Percentiles rank a stretch among this genome's conserved stretches.
Evolutionary conservation across 371 early-diverging fungal species (phyloP).

Genomic region (Lichtheimia ornata): DNA sequence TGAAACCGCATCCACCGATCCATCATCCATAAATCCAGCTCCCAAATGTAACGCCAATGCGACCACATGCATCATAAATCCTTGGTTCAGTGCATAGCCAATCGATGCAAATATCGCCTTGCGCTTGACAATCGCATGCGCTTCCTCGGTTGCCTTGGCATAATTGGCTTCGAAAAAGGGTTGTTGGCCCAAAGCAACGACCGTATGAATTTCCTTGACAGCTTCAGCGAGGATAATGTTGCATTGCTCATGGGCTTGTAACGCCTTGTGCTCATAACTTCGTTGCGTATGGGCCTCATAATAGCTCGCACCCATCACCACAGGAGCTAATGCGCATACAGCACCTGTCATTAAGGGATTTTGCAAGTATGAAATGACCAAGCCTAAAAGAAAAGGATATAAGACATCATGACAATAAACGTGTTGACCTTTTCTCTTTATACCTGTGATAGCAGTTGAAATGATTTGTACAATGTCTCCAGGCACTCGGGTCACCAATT

Average conservation of each 20-base stretch:
- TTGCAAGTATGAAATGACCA: conserved; percentile 33
- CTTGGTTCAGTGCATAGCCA: conserved; percentile 60
- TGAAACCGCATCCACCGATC: conserved; percentile 10
- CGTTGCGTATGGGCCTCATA: conserved; percentile 21
- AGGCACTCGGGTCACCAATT: conserved; percentile 63
- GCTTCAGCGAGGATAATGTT: conserved; percentile 74
- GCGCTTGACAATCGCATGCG: conserved; percentile 55
- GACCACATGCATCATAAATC: conserved; percentile 53
- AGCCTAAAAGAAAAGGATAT: neutral
- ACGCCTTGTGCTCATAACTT: conserved; percentile 48
- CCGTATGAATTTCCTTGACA: conserved; percentile 78
- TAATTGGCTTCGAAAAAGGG: conserved; percentile 56
- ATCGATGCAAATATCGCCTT: conserved; percentile 50
- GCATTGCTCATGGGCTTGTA: conserved; percentile 55
- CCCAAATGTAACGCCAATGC: conserved; percentile 50
- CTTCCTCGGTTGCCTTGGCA: conserved; percentile 41
- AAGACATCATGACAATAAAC: neutral
- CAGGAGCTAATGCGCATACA: conserved; percentile 36
- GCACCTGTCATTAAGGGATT: conserved; percentile 53
- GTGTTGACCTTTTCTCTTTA: neutral
- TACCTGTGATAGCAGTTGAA: conserved; percentile 34
- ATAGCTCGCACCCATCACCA: conserved; percentile 28
- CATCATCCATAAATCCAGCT: conserved; percentile 24
- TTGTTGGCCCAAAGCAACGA: conserved; percentile 75
- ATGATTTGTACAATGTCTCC: conserved; percentile 55